These are phyloP conservation scores for Luffa aegyptiaca DNA, from an alignment of 306 rosid genomes.

Conservation along the genomic window DNA sequence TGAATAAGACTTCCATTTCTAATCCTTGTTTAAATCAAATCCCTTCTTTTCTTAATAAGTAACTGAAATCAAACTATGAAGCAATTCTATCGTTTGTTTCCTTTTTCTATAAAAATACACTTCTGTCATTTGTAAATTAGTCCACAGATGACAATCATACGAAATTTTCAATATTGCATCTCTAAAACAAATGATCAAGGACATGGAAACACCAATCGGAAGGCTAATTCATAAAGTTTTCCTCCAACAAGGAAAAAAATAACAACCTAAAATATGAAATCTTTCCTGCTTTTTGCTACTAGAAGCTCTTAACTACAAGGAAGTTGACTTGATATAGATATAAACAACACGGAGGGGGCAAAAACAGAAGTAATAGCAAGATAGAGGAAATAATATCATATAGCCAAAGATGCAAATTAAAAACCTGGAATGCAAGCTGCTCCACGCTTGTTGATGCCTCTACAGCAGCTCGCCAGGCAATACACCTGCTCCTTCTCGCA, in stretches of 20 bases:
- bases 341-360: not conserved
- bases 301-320: not conserved
- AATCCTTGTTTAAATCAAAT: not conserved
- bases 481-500: constrained; percentile 65
- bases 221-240: not conserved
- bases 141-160: not conserved
- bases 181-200: not conserved
- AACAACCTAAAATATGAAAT: not conserved
- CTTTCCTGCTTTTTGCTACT: not conserved
- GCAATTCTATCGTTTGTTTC: not conserved
- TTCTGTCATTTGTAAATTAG: not conserved
- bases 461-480: constrained; percentile 90
- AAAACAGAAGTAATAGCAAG: not conserved
- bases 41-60: not conserved
- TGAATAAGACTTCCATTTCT: not conserved
- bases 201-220: not conserved
- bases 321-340: not conserved
- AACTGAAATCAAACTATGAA: not conserved
- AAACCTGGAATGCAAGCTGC: constrained; percentile 88
- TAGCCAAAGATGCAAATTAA: not conserved
- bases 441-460: constrained; percentile 71
- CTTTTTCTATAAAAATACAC: not conserved
- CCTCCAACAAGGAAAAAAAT: not conserved
- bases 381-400: not conserved
- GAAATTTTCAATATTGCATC: not conserved